Percentiles rank a stretch among this genome's conserved stretches.
Conservation (phyloP, 2,329 filamentous ascomycete species). For the Stachybotrys chartarum region DNA sequence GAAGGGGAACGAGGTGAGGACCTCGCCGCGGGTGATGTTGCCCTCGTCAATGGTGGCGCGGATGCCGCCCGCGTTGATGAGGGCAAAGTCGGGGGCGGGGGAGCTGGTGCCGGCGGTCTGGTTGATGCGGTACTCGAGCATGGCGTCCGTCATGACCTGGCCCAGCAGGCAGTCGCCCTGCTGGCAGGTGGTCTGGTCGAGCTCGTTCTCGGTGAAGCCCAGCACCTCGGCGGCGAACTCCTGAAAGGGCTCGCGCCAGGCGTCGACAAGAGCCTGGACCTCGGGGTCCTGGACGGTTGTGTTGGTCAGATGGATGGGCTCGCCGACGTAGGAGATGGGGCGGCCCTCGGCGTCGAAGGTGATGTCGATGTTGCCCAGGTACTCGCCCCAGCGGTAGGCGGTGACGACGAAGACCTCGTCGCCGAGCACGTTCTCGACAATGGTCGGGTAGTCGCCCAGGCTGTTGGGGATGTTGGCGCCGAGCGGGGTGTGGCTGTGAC, state of each 20-base stretch:
- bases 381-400: constrained; percentile 62
- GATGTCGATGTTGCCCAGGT: constrained; percentile 60
- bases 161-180: constrained; percentile 50
- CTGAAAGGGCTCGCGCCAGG: constrained; percentile 55
- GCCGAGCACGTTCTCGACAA: constrained; percentile 51
- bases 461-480: constrained; percentile 48
- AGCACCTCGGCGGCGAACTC: constrained; percentile 50
- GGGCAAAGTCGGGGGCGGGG: constrained; percentile 40
- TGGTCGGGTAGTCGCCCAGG: constrained; percentile 56
- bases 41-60: constrained; percentile 56
- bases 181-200: constrained; percentile 54
- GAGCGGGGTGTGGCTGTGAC: constrained; percentile 53
- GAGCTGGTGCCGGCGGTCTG: constrained; percentile 26
- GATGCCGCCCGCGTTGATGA: constrained; percentile 59
- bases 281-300: constrained; percentile 46
- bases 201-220: constrained; percentile 43
- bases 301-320: constrained; percentile 58
- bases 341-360: constrained; percentile 54
- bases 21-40: constrained; percentile 54
- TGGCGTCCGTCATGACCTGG: constrained; percentile 50
- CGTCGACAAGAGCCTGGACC: constrained; percentile 50
- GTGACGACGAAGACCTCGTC: constrained; percentile 64
- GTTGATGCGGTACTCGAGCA: constrained; percentile 52
- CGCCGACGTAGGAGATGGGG: constrained; percentile 55
- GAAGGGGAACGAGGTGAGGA: constrained; percentile 59